Base-by-base conservation (phyloP, 139 green algal genomes). In the Pleodorina starrii region DNA sequence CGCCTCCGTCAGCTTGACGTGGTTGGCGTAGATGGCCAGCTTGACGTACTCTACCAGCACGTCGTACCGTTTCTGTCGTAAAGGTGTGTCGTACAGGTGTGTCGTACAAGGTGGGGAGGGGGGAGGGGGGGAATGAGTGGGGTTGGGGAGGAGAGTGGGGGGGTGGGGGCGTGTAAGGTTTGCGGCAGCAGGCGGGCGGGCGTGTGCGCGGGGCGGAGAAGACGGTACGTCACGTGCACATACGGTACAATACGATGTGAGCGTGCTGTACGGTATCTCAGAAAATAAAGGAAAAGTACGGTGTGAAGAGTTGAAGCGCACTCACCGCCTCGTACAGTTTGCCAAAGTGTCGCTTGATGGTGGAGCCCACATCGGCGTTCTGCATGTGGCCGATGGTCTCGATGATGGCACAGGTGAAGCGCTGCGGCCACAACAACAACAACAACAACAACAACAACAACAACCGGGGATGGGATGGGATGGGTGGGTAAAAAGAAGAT, bases 1-100 rank as follows among this genome's bases (percentile, higher is more conserved):
- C 12, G 69, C 74, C 82, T 88, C 32, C 16, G 82, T 78, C 63
- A 88, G 82, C 44, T 66, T 46, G 66, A 40, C 54, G 43, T 88
- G 43, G 43, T 88, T 88, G 63, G 5, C 17, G 19, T 69, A 4
- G 21, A 88, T 40, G 21, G 82, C 44, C n/a, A 44, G 10, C 5
- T 51, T 5, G 4, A 88, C 35, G 82, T 88, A 88, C 2, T 79
- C 32, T 17, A 48, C 9, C 1, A 88, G 51, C 12, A 10, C 32
- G 29, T 10, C 43, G 80, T 75, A 59, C 12, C 38, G 40, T 2
- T 29, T 10, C 79, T 86, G 59, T 35, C 21, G 54, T 21, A 66
- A 66, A 66, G 2, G 29, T 12, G 54, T 66, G 25, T n/a, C n/a
- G n/a, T 9, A 12, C 54, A 12, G 6, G 7, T 66, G 5, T 32